A percentile compares a stretch with the other conserved stretches of the same genome.
phyloP scores from a whole-genome alignment of 78 protist genomes.

The Polysphondylium violaceum region DNA sequence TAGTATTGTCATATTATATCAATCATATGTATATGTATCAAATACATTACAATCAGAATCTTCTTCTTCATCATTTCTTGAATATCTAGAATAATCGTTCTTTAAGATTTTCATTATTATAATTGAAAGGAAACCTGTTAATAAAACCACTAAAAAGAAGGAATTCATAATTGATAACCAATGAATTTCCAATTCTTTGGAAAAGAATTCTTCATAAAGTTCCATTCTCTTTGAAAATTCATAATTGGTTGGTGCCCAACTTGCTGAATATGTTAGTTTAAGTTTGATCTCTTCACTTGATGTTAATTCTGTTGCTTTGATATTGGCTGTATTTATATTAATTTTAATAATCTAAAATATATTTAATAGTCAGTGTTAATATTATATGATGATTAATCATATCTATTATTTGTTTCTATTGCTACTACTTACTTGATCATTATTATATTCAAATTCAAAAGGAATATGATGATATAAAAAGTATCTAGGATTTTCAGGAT shows the following conservation, averaged over 20 bases:
- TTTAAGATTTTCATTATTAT: constrained; percentile 94
- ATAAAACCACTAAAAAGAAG: constrained; percentile 94
- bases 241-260: constrained; percentile 86
- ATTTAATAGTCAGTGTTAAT: no score
- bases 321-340: constrained; percentile 23
- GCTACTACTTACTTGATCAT: constrained; percentile 79
- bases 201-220: constrained; percentile 62
- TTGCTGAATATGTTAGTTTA: constrained; percentile 92
- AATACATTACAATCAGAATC: constrained; percentile 63
- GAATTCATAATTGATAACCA: constrained; percentile 98
- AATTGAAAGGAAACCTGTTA: constrained; percentile 94
- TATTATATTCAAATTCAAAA: constrained; percentile 93
- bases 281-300: constrained; percentile 31
- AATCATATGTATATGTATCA: background rate
- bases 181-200: constrained; percentile 93
- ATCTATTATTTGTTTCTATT: background rate
- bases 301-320: constrained; percentile 36
- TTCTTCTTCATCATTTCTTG: constrained; percentile 82
- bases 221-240: constrained; percentile 56
- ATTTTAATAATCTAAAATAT: constrained; percentile 50
- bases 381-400: background rate
- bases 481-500: constrained; percentile 4
- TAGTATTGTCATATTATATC: background rate
- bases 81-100: constrained; percentile 93
- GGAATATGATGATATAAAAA: constrained; percentile 92